Percentiles rank a stretch among this genome's conserved stretches.
phyloP scores from a whole-genome alignment of 148 eudicot genomes.

The Arbutus unedo region DNA sequence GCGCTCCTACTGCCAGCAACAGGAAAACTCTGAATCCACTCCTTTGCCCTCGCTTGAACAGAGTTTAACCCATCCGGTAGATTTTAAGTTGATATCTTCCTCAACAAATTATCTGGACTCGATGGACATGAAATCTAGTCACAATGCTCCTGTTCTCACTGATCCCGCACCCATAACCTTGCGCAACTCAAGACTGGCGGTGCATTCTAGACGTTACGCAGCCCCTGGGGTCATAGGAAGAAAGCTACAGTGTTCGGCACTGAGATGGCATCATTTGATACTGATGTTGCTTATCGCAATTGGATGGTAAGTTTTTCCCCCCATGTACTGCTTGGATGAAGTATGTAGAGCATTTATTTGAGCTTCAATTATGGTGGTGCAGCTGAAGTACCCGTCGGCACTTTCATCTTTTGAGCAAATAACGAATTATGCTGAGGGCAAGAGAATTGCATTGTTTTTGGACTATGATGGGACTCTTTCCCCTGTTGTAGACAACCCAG shows the following conservation, averaged over 20 bases:
- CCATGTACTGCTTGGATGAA: background rate
- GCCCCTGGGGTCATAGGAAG: slow-evolving; percentile 49
- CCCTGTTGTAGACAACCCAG: slow-evolving; percentile 92
- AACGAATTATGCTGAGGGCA: slow-evolving; percentile 59
- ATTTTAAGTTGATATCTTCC: slow-evolving; percentile 9
- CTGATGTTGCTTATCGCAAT: slow-evolving; percentile 50
- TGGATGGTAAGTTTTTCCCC: slow-evolving; percentile 61
- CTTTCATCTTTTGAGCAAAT: slow-evolving; percentile 75
- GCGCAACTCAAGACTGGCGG: slow-evolving; percentile 58
- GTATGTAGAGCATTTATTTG: background rate
- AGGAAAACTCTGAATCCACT: slow-evolving; percentile 38
- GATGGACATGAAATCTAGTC: slow-evolving; percentile 73
- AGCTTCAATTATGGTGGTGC: slow-evolving; percentile 23
- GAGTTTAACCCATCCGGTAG: slow-evolving; percentile 5
- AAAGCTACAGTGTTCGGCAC: slow-evolving; percentile 37
- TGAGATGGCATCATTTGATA: slow-evolving; percentile 45
- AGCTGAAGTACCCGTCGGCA: slow-evolving; percentile 94
- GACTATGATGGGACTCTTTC: slow-evolving; percentile 99
- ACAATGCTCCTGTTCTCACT: slow-evolving; percentile 64
- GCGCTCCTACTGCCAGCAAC: slow-evolving; percentile 34
- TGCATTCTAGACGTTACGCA: slow-evolving; percentile 52
- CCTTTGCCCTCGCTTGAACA: slow-evolving; percentile 15
- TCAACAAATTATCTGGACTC: slow-evolving; percentile 25
- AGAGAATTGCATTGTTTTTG: slow-evolving; percentile 78
- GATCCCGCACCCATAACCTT: slow-evolving; percentile 55